These are phyloP conservation scores for Talaromyces sp. DNA, from an alignment of 2,329 filamentous ascomycete species.

Conservation along the genomic window DNA sequence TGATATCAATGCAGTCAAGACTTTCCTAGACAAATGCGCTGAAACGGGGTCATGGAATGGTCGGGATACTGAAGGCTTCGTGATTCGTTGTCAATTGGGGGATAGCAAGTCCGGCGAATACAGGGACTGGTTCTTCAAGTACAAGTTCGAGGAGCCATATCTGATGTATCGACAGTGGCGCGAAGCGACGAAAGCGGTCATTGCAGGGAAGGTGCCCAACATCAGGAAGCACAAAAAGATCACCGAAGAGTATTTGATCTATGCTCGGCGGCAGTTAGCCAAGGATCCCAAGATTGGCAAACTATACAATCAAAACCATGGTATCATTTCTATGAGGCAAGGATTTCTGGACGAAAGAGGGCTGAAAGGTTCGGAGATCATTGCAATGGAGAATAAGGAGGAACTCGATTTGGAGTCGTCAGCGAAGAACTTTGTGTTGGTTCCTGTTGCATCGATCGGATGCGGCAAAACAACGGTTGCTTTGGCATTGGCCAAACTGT, in stretches of 20 bases:
- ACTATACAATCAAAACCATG: constrained; percentile 80
- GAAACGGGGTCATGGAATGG: constrained; percentile 87
- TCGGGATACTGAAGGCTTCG: constrained; percentile 93
- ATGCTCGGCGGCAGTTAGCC: constrained; percentile 68
- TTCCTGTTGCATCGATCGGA: constrained; percentile 86
- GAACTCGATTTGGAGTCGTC: constrained; percentile 40
- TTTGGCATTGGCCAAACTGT: constrained; percentile 72
- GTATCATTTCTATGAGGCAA: constrained; percentile 85
- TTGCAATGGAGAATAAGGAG: constrained; percentile 58
- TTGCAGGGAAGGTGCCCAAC: constrained; percentile 66
- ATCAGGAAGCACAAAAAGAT: constrained; percentile 84
- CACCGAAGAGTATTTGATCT: constrained; percentile 84
- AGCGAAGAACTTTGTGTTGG: constrained; percentile 67
- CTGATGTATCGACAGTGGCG: constrained; percentile 99
- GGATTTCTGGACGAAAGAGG: constrained; percentile 82
- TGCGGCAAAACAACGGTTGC: constrained; percentile 96
- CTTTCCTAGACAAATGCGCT: constrained; percentile 76
- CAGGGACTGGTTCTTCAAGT: constrained; percentile 99
- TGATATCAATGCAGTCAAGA: constrained; percentile 66
- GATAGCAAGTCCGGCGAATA: constrained; percentile 51
- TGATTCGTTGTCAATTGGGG: constrained; percentile 76
- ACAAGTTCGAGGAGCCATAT: constrained; percentile 98
- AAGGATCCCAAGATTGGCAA: constrained; percentile 63
- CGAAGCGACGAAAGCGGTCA: constrained; percentile 89
- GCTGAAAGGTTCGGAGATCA: constrained; percentile 82